A percentile compares a stretch with the other conserved stretches of the same genome.
phyloP scores from a whole-genome alignment of 2,329 filamentous ascomycete species.

The Byssothecium circinans region DNA sequence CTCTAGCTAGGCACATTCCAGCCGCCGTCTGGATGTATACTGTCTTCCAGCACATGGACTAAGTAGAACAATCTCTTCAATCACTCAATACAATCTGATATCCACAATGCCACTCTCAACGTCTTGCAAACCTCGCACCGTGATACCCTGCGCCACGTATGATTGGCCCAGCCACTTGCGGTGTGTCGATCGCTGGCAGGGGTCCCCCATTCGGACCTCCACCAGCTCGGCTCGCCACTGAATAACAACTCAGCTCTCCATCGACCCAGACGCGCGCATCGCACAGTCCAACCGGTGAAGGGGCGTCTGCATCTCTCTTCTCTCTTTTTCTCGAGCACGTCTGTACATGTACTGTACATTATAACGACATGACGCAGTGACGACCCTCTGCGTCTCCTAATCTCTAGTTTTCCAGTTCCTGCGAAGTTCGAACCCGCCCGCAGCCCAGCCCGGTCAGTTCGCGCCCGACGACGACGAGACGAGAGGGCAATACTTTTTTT shows the following conservation, averaged over 20 bases:
- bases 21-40: too few relatives aligned
- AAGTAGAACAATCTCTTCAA: too few relatives aligned
- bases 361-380: conserved; percentile 34
- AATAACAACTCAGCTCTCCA: conserved; percentile 30
- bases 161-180: conserved; percentile 20
- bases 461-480: conserved; percentile 1
- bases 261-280: conserved; percentile 8
- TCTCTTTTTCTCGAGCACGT: too few relatives aligned
- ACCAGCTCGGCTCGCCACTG: conserved; percentile 17
- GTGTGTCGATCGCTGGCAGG: conserved; percentile 3
- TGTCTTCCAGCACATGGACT: too few relatives aligned
- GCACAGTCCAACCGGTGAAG: conserved; percentile 7
- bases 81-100: not conserved
- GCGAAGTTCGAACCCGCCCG: too few relatives aligned
- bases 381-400: conserved; percentile 24
- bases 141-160: not conserved
- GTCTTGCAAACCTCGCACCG: not conserved
- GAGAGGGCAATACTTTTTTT: conserved; percentile 18
- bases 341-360: too few relatives aligned
- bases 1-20: too few relatives aligned
- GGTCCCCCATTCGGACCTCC: conserved; percentile 9
- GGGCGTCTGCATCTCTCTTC: conserved; percentile 11
- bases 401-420: conserved; percentile 27
- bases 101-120: not conserved
- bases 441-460: conserved; percentile 4